phyloP scores from a whole-genome alignment of 352 stramenopile species.

The Phytophthora melonis region DNA sequence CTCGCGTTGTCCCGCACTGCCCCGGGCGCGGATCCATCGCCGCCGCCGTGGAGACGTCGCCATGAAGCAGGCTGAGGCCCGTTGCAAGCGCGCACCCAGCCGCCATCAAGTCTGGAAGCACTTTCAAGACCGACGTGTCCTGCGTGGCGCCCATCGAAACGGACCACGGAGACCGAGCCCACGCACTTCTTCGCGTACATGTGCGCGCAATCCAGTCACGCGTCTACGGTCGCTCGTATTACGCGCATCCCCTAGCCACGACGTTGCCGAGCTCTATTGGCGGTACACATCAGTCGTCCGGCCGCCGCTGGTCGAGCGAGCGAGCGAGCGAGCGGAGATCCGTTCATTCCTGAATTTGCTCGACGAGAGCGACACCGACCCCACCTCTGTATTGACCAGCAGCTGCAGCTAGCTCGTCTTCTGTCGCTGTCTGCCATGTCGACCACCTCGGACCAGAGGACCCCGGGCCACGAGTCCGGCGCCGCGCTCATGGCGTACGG shows the following conservation, averaged over 20 bases:
- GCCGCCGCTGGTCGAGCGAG: not conserved
- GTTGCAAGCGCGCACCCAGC: not conserved
- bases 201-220: constrained; percentile 26
- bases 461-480: constrained; percentile 35
- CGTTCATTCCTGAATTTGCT: constrained; percentile 37
- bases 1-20: constrained; percentile 8
- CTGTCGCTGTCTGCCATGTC: constrained; percentile 12
- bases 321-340: constrained; percentile 6
- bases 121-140: not conserved
- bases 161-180: constrained; percentile 1
- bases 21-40: no score
- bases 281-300: constrained; percentile 12
- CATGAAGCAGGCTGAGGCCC: not conserved
- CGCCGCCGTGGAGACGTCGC: not conserved
- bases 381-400: not conserved
- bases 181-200: constrained; percentile 25
- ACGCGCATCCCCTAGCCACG: constrained; percentile 3
- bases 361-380: constrained; percentile 26
- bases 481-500: constrained; percentile 67
- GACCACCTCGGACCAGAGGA: constrained; percentile 23
- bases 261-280: constrained; percentile 3
- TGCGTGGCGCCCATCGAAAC: not conserved
- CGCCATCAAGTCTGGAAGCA: not conserved
- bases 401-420: not conserved
- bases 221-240: constrained; percentile 18